These are phyloP conservation scores for Teunomyces lycoperdinae DNA, from an alignment of 805 yeast genomes.

Conservation along the genomic window DNA sequence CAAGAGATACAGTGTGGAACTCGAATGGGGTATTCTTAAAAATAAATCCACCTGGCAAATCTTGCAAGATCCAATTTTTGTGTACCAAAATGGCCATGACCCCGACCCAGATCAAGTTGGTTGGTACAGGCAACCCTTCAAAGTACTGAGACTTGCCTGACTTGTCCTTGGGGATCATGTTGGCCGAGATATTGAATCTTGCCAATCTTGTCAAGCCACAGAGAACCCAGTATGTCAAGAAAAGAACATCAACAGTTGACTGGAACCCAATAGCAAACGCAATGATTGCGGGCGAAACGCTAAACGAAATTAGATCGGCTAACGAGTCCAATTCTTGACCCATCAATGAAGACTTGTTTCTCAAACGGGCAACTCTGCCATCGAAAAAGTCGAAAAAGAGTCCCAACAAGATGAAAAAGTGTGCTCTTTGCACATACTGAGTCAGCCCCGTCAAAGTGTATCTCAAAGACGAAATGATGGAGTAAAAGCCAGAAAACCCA, in stretches of 20 bases:
- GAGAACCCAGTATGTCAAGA: conserved; percentile 79
- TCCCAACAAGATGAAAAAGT: conserved; percentile 85
- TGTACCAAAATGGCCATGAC: conserved; percentile 69
- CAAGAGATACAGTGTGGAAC: conserved; percentile 65
- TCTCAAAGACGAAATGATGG: conserved; percentile 81
- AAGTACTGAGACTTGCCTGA: conserved; percentile 86
- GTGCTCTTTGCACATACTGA: conserved; percentile 81
- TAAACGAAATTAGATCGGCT: conserved; percentile 92
- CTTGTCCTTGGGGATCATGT: conserved; percentile 86
- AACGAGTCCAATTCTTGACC: conserved; percentile 97
- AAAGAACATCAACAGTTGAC: conserved; percentile 73
- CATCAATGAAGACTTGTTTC: conserved; percentile 88
- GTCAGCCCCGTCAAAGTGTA: conserved; percentile 68
- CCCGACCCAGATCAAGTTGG: conserved; percentile 71
- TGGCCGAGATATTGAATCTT: conserved; percentile 90
- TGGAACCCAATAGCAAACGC: conserved; percentile 91
- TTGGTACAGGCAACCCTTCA: conserved; percentile 96
- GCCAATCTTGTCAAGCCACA: conserved; percentile 95
- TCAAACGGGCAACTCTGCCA: conserved; percentile 93
- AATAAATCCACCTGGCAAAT: conserved; percentile 64
- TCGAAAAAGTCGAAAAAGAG: conserved; percentile 94
- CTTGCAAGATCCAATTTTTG: conserved; percentile 44
- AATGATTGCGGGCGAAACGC: conserved; percentile 92
- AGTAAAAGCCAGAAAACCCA: conserved; percentile 91
- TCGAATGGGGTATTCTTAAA: conserved; percentile 59